These are phyloP conservation scores for Xylaria telfairii DNA, from an alignment of 495 filamentous ascomycete genomes.

Conservation along the genomic window DNA sequence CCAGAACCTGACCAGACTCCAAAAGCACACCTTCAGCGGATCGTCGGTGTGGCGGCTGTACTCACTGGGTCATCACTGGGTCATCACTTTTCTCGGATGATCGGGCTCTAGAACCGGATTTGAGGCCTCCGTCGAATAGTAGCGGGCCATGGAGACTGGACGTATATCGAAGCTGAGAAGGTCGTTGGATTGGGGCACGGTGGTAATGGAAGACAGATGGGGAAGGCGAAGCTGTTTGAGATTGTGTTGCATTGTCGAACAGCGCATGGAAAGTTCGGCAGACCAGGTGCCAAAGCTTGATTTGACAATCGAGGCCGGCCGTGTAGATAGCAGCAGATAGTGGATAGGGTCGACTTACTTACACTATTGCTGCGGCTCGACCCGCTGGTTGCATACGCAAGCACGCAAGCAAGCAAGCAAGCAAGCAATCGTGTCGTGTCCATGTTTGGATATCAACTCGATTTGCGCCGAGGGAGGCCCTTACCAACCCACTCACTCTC, in stretches of 20 bases:
- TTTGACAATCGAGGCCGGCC: slow-evolving; percentile 19
- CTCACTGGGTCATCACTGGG: neutral
- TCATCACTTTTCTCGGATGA: slow-evolving; percentile 8
- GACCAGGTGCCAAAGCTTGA: slow-evolving; percentile 28
- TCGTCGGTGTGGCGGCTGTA: neutral
- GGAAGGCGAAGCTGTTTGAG: slow-evolving; percentile 24
- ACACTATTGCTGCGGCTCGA: slow-evolving; percentile 29
- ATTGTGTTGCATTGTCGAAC: slow-evolving; percentile 25
- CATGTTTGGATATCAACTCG: neutral
- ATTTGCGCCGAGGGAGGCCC: slow-evolving; percentile 6
- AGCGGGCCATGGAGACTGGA: neutral
- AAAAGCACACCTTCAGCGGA: neutral
- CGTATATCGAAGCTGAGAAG: slow-evolving; percentile 22
- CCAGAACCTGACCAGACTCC: neutral
- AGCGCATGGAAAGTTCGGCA: slow-evolving; percentile 24
- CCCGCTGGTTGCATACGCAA: slow-evolving; percentile 25
- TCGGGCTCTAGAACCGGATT: slow-evolving; percentile 17
- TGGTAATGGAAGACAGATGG: slow-evolving; percentile 13
- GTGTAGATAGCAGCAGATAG: neutral
- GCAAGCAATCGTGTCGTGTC: neutral
- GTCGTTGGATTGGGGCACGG: slow-evolving; percentile 5
- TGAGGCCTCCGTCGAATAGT: slow-evolving; percentile 7
- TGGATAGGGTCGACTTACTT: slow-evolving; percentile 15
- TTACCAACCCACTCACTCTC: neutral
- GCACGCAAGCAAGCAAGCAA: slow-evolving; percentile 5